A percentile compares a stretch with the other conserved stretches of the same genome.
Conservation (phyloP, 2,329 filamentous ascomycete genomes). For the Microcyclosporella mali region DNA sequence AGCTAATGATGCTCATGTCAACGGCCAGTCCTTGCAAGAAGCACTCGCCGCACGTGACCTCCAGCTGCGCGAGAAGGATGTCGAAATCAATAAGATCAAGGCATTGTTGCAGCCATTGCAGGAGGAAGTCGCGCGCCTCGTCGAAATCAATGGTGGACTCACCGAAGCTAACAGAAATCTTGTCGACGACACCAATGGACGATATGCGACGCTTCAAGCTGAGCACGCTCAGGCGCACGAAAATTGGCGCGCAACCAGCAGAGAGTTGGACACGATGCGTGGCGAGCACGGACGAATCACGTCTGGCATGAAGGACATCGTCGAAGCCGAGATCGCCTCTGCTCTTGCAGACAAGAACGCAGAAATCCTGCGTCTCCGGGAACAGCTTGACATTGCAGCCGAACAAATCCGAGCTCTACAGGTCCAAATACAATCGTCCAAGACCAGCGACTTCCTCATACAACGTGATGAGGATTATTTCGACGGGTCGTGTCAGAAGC, state of each 20-base stretch:
- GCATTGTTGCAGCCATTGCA: constrained; percentile 73
- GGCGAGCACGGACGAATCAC: constrained; percentile 58
- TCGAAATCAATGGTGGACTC: constrained; percentile 75
- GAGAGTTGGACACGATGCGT: constrained; percentile 64
- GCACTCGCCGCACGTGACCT: constrained; percentile 59
- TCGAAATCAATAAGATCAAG: constrained; percentile 70
- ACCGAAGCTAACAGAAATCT: constrained; percentile 71
- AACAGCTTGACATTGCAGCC: constrained; percentile 67
- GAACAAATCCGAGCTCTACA: constrained; percentile 56
- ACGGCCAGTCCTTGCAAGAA: constrained; percentile 43
- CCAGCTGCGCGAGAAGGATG: constrained; percentile 72
- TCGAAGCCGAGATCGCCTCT: constrained; percentile 55
- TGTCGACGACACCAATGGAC: constrained; percentile 66
- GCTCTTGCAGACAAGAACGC: constrained; percentile 74
- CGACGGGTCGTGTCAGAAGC: constrained; percentile 83
- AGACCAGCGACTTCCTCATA: constrained; percentile 65
- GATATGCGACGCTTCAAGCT: constrained; percentile 60
- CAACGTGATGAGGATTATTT: constrained; percentile 91
- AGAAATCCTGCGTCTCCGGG: constrained; percentile 71
- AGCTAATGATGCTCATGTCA: constrained; percentile 42
- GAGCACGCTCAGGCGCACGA: constrained; percentile 53
- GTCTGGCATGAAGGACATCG: constrained; percentile 55
- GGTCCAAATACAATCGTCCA: constrained; percentile 52
- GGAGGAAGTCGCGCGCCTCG: constrained; percentile 72
- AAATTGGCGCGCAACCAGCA: constrained; percentile 52